phyloP scores from a whole-genome alignment of 2,329 filamentous ascomycete genomes.

The Dactylellina drechsleri region DNA sequence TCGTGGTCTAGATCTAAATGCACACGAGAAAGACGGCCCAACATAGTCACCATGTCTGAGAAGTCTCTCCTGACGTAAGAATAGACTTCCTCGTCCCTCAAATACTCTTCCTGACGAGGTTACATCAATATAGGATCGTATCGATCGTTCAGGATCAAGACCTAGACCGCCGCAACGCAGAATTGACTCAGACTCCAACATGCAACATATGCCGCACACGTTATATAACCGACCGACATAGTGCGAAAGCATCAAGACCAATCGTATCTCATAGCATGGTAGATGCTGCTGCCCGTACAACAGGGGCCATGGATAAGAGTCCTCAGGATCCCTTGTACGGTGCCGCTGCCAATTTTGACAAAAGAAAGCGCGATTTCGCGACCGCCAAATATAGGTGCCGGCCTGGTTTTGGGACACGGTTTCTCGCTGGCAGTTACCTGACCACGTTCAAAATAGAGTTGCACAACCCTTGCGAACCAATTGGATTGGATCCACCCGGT shows the following conservation, averaged over 20 bases:
- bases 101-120: no score
- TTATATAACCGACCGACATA: not conserved
- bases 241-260: no score
- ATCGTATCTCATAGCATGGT: no score
- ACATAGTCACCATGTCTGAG: no score
- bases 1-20: no score
- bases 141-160: not conserved
- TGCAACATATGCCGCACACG: slow-evolving; percentile 18
- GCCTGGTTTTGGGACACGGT: slow-evolving; percentile 20
- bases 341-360: not conserved
- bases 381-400: slow-evolving; percentile 13
- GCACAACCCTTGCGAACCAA: slow-evolving; percentile 41
- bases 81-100: no score
- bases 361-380: slow-evolving; percentile 20
- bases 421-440: slow-evolving; percentile 15
- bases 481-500: slow-evolving; percentile 45
- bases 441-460: slow-evolving; percentile 32
- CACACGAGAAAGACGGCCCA: no score
- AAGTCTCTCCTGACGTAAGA: no score
- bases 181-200: slow-evolving; percentile 37
- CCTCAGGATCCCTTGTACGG: no score
- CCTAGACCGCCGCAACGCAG: slow-evolving; percentile 27
- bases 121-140: no score
- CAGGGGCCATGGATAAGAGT: no score
- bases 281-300: no score